Evolutionary conservation across 306 rosid species (phyloP).

Genomic region (Cajanus cajan): DNA sequence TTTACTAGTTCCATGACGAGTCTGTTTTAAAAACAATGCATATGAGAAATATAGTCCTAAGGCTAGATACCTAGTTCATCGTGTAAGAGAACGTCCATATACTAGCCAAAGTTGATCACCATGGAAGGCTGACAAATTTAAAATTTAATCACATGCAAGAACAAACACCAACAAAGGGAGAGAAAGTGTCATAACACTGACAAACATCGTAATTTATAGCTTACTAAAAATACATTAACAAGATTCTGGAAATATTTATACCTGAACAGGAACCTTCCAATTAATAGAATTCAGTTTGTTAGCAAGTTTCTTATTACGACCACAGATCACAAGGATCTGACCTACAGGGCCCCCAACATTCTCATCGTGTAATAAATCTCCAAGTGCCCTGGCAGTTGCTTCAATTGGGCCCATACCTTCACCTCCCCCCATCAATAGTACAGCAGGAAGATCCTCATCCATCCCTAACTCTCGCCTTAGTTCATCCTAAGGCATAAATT

Average conservation of each 20-base stretch:
- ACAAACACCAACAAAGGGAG: not conserved
- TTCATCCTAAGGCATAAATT: slow-evolving; percentile 50
- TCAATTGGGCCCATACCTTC: slow-evolving; percentile 99
- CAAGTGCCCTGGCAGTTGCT: slow-evolving; percentile 94
- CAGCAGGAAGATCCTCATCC: slow-evolving; percentile 98
- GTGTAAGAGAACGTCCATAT: not conserved
- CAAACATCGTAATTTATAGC: not conserved
- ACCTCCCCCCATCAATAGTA: slow-evolving; percentile 96
- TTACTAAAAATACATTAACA: not conserved
- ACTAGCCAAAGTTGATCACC: not conserved
- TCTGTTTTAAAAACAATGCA: not conserved
- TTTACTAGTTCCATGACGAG: not conserved
- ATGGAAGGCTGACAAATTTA: not conserved
- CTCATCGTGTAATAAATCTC: slow-evolving; percentile 63
- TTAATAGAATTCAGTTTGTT: slow-evolving; percentile 60
- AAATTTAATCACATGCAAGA: not conserved
- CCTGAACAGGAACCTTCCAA: slow-evolving; percentile 98
- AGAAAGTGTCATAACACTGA: not conserved
- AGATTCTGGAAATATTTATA: slow-evolving; percentile 28
- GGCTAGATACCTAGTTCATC: not conserved
- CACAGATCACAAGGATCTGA: slow-evolving; percentile 91
- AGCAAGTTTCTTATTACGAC: slow-evolving; percentile 86
- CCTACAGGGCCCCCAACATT: slow-evolving; percentile 67
- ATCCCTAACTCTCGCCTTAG: slow-evolving; percentile 74
- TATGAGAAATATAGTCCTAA: not conserved